phyloP scores from a whole-genome alignment of 352 stramenopile genomes.

The Aphanomyces invadans region DNA sequence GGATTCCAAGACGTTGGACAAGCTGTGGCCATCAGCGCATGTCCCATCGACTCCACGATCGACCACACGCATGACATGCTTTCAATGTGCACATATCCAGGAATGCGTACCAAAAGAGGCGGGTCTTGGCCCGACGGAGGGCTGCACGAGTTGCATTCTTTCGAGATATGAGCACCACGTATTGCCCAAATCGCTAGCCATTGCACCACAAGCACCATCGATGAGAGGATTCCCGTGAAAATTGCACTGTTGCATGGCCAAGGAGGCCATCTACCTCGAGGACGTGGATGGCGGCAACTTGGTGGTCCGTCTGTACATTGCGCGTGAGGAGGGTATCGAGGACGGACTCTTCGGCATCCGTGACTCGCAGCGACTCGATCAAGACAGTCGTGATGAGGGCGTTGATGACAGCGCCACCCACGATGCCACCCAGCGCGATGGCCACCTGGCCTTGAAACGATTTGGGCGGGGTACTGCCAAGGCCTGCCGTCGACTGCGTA shows the following conservation, averaged over 20 bases:
- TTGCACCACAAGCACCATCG: no score
- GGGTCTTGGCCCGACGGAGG: background rate
- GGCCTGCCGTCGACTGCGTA: conserved; percentile 6
- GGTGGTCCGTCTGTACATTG: background rate
- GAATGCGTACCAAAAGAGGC: conserved; percentile 4
- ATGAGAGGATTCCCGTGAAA: no score
- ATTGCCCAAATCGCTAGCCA: conserved; percentile 11
- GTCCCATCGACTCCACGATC: no score
- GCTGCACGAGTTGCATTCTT: background rate
- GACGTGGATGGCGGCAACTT: conserved; percentile 13
- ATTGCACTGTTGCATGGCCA: no score
- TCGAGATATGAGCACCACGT: background rate
- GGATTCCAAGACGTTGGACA: no score
- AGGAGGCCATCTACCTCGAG: background rate
- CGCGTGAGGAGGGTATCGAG: conserved; percentile 5
- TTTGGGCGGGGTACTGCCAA: conserved; percentile 6
- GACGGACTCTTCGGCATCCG: background rate
- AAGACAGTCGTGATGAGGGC: conserved; percentile 21
- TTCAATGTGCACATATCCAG: no score
- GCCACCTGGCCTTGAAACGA: conserved; percentile 22
- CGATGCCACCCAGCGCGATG: conserved; percentile 13
- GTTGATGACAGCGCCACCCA: conserved; percentile 20
- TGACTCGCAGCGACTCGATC: conserved; percentile 17
- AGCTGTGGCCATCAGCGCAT: no score
- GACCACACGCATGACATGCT: no score